Conservation (phyloP, 2,329 filamentous ascomycete genomes). For the Tothia fuscella region DNA sequence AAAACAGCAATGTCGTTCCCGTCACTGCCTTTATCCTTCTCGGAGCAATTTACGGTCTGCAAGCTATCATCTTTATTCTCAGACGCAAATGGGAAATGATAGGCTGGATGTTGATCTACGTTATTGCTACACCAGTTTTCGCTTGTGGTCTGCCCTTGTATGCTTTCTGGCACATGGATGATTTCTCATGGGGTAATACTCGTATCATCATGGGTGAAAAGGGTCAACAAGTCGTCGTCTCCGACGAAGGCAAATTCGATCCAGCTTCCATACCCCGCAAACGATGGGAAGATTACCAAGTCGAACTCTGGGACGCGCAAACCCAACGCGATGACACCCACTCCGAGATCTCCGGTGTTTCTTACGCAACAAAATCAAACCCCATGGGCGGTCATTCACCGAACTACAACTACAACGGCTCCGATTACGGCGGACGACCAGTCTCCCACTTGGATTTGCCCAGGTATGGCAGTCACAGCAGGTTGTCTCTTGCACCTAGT, state of each 20-base stretch:
- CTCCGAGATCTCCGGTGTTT: slow-evolving; percentile 86
- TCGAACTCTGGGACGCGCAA: slow-evolving; percentile 92
- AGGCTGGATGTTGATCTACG: slow-evolving; percentile 96
- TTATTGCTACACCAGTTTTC: slow-evolving; percentile 84
- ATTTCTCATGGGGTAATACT: slow-evolving; percentile 98
- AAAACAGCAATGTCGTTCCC: slow-evolving; percentile 54
- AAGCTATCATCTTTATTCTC: slow-evolving; percentile 92
- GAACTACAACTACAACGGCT: slow-evolving; percentile 26
- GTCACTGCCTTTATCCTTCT: slow-evolving; percentile 81
- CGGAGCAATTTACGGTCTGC: slow-evolving; percentile 91
- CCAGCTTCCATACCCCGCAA: slow-evolving; percentile 86
- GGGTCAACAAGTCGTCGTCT: slow-evolving; percentile 83
- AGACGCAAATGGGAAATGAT: slow-evolving; percentile 99
- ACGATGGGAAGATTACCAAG: slow-evolving; percentile 99
- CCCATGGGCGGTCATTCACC: slow-evolving; percentile 20
- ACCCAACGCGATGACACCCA: slow-evolving; percentile 67
- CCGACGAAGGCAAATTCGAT: slow-evolving; percentile 97
- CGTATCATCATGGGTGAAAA: slow-evolving; percentile 91
- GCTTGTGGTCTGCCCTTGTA: slow-evolving; percentile 83
- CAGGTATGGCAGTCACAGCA: slow-evolving; percentile 30
- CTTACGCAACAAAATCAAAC: slow-evolving; percentile 77
- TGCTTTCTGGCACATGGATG: slow-evolving; percentile 99
- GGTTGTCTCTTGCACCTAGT: slow-evolving; percentile 46
- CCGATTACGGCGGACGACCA: slow-evolving; percentile 52
- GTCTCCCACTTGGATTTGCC: slow-evolving; percentile 49